phyloP scores from a whole-genome alignment of 2,329 filamentous ascomycete genomes.

The Fusarium sp. region DNA sequence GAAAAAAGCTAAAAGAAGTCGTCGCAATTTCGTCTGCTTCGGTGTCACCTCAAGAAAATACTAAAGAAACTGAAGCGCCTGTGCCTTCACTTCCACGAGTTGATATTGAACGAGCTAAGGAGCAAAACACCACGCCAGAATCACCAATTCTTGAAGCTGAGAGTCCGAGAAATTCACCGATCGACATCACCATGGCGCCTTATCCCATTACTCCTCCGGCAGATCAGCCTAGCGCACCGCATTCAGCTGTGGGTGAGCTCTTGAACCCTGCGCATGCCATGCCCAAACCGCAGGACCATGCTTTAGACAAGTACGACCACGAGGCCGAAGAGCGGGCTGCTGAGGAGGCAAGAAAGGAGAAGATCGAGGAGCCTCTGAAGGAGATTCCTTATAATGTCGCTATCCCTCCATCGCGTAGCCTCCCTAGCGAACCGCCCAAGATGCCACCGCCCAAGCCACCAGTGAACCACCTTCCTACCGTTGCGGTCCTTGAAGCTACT shows the following conservation, averaged over 20 bases:
- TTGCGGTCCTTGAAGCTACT: conserved; percentile 59
- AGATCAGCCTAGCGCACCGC: conserved; percentile 57
- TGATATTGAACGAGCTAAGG: conserved; percentile 44
- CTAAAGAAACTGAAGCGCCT: conserved; percentile 17
- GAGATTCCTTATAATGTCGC: conserved; percentile 64
- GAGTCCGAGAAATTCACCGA: conserved; percentile 67
- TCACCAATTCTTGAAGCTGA: conserved; percentile 66
- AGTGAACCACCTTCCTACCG: conserved; percentile 51
- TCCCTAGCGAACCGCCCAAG: conserved; percentile 65
- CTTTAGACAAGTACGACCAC: conserved; percentile 67
- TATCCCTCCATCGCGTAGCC: conserved; percentile 68
- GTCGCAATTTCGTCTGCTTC: conserved; percentile 57
- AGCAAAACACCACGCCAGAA: conserved; percentile 50
- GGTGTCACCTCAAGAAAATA: conserved; percentile 40
- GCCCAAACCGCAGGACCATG: conserved; percentile 72
- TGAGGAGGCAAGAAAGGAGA: conserved; percentile 60
- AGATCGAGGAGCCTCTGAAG: conserved; percentile 56
- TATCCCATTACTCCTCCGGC: conserved; percentile 75
- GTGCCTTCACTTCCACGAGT: conserved; percentile 38
- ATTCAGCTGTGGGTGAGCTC: conserved; percentile 63
- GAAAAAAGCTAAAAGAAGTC: conserved; percentile 87
- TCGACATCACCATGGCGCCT: conserved; percentile 69
- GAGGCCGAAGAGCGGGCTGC: conserved; percentile 65
- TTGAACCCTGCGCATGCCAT: conserved; percentile 69
- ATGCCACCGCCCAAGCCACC: conserved; percentile 66